These are phyloP conservation scores for Flaveria bidentis DNA, from an alignment of 129 eudicot species.

Conservation along the genomic window DNA sequence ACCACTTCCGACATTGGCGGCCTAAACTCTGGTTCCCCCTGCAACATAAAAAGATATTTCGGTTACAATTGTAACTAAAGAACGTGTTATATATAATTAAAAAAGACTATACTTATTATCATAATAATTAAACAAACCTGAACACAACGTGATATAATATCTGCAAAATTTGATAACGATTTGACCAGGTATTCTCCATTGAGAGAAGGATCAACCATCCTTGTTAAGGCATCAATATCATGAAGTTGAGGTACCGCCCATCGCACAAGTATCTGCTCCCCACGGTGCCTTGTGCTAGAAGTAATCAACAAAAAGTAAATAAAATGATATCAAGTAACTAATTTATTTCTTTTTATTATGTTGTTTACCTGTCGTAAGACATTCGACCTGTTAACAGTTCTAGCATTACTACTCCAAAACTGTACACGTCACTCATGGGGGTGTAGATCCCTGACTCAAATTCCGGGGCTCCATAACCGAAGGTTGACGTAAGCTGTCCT, in stretches of 20 bases:
- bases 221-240: constrained; percentile 79
- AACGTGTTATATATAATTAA: neutral
- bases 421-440: constrained; percentile 86
- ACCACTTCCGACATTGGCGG: constrained; percentile 95
- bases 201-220: constrained; percentile 94
- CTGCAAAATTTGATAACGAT: constrained; percentile 85
- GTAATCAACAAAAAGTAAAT: neutral
- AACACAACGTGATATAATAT: constrained; percentile 84
- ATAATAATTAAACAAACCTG: constrained; percentile 43
- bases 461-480: constrained; percentile 93
- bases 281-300: constrained; percentile 64
- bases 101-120: neutral
- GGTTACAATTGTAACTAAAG: neutral
- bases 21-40: constrained; percentile 91
- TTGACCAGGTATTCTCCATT: constrained; percentile 69
- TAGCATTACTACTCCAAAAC: constrained; percentile 95
- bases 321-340: neutral
- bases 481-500: constrained; percentile 73
- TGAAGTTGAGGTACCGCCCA: constrained; percentile 96
- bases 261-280: constrained; percentile 86
- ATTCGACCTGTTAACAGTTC: constrained; percentile 88
- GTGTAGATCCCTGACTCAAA: constrained; percentile 84
- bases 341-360: neutral
- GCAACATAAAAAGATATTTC: constrained; percentile 21
- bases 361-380: constrained; percentile 84